Base-by-base conservation (phyloP, 2,329 filamentous ascomycete species). In the Pyrenophora seminiperda region DNA sequence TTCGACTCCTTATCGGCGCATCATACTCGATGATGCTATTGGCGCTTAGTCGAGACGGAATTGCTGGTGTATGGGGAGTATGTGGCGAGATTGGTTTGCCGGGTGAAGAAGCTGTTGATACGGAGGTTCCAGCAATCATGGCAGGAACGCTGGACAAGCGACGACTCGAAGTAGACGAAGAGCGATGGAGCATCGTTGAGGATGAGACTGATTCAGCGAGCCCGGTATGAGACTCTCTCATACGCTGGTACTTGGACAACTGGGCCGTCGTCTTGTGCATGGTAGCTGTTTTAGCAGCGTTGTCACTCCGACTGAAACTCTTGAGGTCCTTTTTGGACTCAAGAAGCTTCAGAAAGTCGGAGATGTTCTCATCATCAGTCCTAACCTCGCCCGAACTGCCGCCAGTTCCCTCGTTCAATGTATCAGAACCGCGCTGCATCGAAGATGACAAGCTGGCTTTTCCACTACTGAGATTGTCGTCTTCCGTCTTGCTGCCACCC, bases 141-240 rank as follows among this genome's bases (percentile, higher is more conserved):
- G 81, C 80, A 15, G 84, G 83, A 10, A 85, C 81, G 37, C 81
- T 83, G 5, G 83, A 83, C 1, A 91, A 81, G 44, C 90, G 88
- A 71, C 91, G 90, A 53, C 88, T 85, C 2, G 84, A 86, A 0
- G 91, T 90, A 50, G 84, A 89, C 4, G 89, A 91, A 0, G 91
- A 94, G 31, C 90, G 84, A 38, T 96, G 89, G 49, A 97, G 77
- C 61, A 95, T 84, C 63, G 91, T 82, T 0, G 93, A 97, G 1
- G 91, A 94, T 20, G 90, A 91, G 81, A 99, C 91, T 0, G 91
- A 96, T 45, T 99, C 94, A 0, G 91, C 95, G 32, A 99, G 81
- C 4, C 85, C 89, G 47, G 90, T 89, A 66, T 96, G 92, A 0
- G 90, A 92, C 53, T 97, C 93, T 58, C 85, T 84, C 89, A 97